Evolutionary conservation across 2,329 filamentous ascomycete genomes (phyloP).

Genomic region (Clarireedia monteithiana): DNA sequence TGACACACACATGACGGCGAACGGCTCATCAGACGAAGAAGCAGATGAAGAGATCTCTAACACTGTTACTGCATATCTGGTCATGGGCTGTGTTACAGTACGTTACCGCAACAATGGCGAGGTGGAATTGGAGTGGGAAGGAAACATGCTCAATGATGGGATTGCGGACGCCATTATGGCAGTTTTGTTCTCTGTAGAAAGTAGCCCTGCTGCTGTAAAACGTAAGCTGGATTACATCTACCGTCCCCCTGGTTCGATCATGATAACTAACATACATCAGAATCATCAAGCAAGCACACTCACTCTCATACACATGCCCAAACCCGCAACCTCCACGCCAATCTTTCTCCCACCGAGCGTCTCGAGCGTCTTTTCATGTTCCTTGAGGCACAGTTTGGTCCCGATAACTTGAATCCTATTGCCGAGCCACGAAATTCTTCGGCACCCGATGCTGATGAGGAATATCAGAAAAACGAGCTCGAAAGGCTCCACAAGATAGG

Average conservation of each 20-base stretch:
- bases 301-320: constrained; percentile 41
- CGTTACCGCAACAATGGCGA: constrained; percentile 69
- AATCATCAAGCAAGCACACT: constrained; percentile 50
- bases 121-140: constrained; percentile 92
- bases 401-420: constrained; percentile 73
- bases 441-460: constrained; percentile 26
- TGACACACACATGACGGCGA: constrained; percentile 28
- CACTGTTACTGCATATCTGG: constrained; percentile 49
- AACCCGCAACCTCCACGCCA: constrained; percentile 63
- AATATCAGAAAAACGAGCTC: constrained; percentile 34
- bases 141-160: constrained; percentile 93
- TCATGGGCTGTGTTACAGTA: constrained; percentile 91
- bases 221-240: constrained; percentile 44
- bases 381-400: constrained; percentile 91
- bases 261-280: constrained; percentile 29
- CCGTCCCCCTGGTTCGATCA: constrained; percentile 14
- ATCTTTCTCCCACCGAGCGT: constrained; percentile 64
- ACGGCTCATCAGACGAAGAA: constrained; percentile 41
- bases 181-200: constrained; percentile 85
- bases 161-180: constrained; percentile 97
- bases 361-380: constrained; percentile 88
- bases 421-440: constrained; percentile 50
- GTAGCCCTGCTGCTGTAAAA: constrained; percentile 88
- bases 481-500: constrained; percentile 77
- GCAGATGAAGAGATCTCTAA: constrained; percentile 55